These are phyloP conservation scores for Lanzia echinophila DNA, from an alignment of 2,329 filamentous ascomycete genomes.

Conservation along the genomic window DNA sequence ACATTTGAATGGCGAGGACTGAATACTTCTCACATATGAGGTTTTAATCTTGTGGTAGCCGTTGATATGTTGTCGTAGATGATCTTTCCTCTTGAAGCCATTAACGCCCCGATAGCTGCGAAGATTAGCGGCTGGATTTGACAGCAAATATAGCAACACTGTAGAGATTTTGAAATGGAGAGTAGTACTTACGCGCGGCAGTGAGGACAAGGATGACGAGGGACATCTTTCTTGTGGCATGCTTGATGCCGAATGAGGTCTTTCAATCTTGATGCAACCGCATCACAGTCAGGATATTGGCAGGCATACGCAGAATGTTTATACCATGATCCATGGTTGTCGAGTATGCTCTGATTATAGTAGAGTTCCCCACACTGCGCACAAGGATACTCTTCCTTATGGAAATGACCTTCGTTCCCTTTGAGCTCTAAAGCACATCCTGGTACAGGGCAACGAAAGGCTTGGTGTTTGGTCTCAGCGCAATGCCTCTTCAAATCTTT, in stretches of 20 bases:
- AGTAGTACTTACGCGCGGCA: conserved; percentile 1
- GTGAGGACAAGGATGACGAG: conserved; percentile 4
- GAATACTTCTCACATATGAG: fast-evolving
- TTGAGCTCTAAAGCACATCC: not conserved
- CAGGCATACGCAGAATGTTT: not conserved
- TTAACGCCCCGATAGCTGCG: not conserved
- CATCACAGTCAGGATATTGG: not conserved
- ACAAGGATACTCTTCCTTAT: not conserved
- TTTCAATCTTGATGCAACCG: not conserved
- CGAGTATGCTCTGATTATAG: fast-evolving
- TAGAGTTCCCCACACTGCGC: not conserved
- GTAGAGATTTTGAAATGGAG: not conserved
- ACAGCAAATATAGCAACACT: fast-evolving
- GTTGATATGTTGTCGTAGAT: not conserved
- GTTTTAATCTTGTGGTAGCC: not conserved
- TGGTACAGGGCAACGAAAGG: not conserved
- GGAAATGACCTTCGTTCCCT: not conserved
- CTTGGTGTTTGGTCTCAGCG: not conserved
- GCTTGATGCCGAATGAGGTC: conserved; percentile 3
- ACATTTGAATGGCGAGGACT: not conserved
- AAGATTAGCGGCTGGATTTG: not conserved
- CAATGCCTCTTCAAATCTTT: not conserved
- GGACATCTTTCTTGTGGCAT: not conserved
- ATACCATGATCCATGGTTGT: fast-evolving
- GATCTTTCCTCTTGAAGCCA: conserved; percentile 3